Conservation (phyloP, 768 basidiomycete species). For the Hirschioporus abietinus region DNA sequence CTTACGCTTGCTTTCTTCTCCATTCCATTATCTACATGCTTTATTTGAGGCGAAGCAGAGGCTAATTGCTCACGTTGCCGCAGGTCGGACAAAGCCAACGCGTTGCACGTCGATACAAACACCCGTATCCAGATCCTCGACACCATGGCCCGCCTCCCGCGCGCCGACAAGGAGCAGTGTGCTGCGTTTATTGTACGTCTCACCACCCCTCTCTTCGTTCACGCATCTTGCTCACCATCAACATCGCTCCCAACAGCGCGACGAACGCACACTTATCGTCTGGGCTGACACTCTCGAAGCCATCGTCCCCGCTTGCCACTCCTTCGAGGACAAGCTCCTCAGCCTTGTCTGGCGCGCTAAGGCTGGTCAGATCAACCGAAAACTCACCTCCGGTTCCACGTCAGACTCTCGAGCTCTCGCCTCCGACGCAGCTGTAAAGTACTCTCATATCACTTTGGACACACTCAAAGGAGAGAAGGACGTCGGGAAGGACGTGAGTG, state of each 20-base stretch:
- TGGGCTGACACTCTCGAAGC: slow-evolving; percentile 83
- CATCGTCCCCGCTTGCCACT: slow-evolving; percentile 64
- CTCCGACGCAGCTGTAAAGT: slow-evolving; percentile 26
- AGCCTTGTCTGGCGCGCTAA: slow-evolving; percentile 65
- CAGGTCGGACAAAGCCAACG: slow-evolving; percentile 54
- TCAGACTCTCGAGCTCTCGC: slow-evolving; percentile 35
- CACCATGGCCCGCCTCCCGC: slow-evolving; percentile 57
- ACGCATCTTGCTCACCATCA: slow-evolving; percentile 5
- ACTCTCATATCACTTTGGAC: slow-evolving; percentile 18
- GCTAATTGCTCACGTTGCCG: neutral
- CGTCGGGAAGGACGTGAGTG: too few relatives aligned
- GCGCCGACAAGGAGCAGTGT: slow-evolving; percentile 87
- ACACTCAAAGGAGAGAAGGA: too few relatives aligned
- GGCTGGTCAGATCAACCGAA: slow-evolving; percentile 16
- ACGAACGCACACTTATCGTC: slow-evolving; percentile 78
- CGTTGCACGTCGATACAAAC: slow-evolving; percentile 68
- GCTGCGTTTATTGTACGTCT: slow-evolving; percentile 75
- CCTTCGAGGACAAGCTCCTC: slow-evolving; percentile 72
- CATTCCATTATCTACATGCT: too few relatives aligned
- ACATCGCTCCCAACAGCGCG: slow-evolving; percentile 57
- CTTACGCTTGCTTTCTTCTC: too few relatives aligned
- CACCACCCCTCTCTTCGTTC: neutral
- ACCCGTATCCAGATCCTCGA: slow-evolving; percentile 87
- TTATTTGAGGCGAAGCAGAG: neutral
- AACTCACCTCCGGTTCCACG: slow-evolving; percentile 19